A percentile compares a stretch with the other conserved stretches of the same genome.
phyloP scores from a whole-genome alignment of 208 protist genomes.

The Leishmania turanica region DNA sequence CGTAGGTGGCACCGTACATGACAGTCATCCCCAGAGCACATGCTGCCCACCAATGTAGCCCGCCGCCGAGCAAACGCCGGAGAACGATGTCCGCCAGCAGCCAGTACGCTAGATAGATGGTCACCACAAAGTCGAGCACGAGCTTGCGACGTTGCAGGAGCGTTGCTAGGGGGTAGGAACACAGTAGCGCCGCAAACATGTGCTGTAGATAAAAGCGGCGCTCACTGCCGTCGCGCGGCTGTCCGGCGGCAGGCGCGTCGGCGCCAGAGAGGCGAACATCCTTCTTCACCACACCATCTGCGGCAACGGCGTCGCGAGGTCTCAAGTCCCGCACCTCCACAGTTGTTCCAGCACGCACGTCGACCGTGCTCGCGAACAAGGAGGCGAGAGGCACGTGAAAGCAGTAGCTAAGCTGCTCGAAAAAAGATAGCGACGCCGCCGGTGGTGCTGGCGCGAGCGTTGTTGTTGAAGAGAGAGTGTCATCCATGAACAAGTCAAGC shows the following conservation, averaged over 20 bases:
- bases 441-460: not conserved
- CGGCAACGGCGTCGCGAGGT: not conserved
- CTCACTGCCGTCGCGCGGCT: slow-evolving; percentile 9
- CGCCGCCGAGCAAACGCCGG: slow-evolving; percentile 38
- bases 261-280: not conserved
- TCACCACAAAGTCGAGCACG: slow-evolving; percentile 77
- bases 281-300: no score
- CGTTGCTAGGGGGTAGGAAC: slow-evolving; percentile 57
- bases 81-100: slow-evolving; percentile 46
- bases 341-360: not conserved
- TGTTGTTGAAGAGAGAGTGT: not conserved
- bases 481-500: not conserved
- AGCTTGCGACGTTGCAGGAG: slow-evolving; percentile 82
- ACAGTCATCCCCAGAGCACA: slow-evolving; percentile 34
- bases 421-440: slow-evolving; percentile 4
- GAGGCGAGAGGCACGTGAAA: slow-evolving; percentile 64
- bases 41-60: slow-evolving; percentile 59
- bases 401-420: slow-evolving; percentile 29
- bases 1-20: slow-evolving; percentile 47
- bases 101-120: slow-evolving; percentile 76
- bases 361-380: slow-evolving; percentile 40
- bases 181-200: slow-evolving; percentile 36
- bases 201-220: slow-evolving; percentile 75
- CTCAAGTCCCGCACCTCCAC: no score
- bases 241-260: not conserved